Evolutionary conservation across 2,329 filamentous ascomycete species (phyloP).

Genomic region (Chrysoporthe deuterocubensis): DNA sequence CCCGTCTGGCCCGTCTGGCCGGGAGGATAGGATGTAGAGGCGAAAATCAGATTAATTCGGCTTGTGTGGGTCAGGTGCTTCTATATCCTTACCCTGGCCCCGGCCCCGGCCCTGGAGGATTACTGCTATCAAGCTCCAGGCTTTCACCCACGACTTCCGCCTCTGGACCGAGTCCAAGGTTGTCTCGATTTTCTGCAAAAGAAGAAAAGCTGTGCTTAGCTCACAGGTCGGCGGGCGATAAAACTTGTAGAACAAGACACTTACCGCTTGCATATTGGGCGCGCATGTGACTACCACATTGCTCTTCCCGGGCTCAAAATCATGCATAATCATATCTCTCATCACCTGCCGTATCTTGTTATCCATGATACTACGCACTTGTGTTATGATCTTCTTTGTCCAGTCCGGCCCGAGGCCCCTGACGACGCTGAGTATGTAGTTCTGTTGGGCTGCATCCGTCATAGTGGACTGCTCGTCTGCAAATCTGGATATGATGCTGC

Average conservation of each 20-base stretch:
- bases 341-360: slow-evolving; percentile 79
- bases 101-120: too few species aligned
- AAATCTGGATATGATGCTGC: slow-evolving; percentile 81
- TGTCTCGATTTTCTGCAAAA: too few species aligned
- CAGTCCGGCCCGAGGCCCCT: slow-evolving; percentile 77
- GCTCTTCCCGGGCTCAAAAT: slow-evolving; percentile 79
- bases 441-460: slow-evolving; percentile 77
- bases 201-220: too few species aligned
- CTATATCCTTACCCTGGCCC: too few species aligned
- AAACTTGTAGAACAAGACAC: too few species aligned
- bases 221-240: too few species aligned
- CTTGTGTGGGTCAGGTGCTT: too few species aligned
- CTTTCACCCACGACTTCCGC: too few species aligned
- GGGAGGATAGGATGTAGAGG: background rate
- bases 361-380: slow-evolving; percentile 74
- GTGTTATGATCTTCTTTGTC: slow-evolving; percentile 74
- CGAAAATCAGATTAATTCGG: too few species aligned
- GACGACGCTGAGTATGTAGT: slow-evolving; percentile 82
- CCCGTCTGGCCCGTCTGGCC: too few species aligned
- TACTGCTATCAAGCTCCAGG: too few species aligned
- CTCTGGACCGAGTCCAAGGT: too few species aligned
- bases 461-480: slow-evolving; percentile 90
- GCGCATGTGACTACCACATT: slow-evolving; percentile 91
- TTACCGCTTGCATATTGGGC: slow-evolving; percentile 81
- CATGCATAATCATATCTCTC: slow-evolving; percentile 73